A percentile compares a stretch with the other conserved stretches of the same genome.
Evolutionary conservation across 768 basidiomycete species (phyloP).

Genomic region (Phylloporus sp.): DNA sequence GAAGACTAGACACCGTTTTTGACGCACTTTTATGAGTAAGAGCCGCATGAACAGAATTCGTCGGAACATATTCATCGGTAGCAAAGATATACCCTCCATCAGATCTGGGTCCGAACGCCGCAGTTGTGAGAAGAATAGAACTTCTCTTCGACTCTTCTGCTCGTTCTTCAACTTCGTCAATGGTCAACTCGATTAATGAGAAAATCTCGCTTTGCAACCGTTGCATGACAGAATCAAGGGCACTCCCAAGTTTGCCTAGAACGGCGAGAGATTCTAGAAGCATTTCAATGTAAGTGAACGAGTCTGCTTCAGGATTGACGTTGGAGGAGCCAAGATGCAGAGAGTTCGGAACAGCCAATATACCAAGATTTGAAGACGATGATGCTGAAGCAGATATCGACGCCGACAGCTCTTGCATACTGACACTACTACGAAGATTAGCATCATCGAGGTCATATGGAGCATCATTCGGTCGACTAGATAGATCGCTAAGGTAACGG

Average conservation of each 20-base stretch:
- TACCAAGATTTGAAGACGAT: conserved; percentile 23
- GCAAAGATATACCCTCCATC: conserved; percentile 54
- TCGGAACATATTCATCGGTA: conserved; percentile 17
- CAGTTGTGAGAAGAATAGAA: conserved; percentile 34
- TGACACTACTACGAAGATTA: conserved; percentile 23
- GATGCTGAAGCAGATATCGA: conserved; percentile 22
- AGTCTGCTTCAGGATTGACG: conserved; percentile 84
- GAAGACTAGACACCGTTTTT: conserved; percentile 51
- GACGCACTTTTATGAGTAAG: conserved; percentile 19
- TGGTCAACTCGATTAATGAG: conserved; percentile 75
- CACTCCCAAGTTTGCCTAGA: conserved; percentile 81
- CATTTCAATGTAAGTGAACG: conserved; percentile 90
- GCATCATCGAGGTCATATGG: conserved; percentile 60
- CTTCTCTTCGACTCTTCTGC: conserved; percentile 69
- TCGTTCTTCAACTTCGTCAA: conserved; percentile 90
- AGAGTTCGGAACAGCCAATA: conserved; percentile 17
- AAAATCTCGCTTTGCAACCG: conserved; percentile 82
- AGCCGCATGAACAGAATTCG: conserved; percentile 22
- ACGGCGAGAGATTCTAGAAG: conserved; percentile 91
- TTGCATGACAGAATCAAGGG: conserved; percentile 80
- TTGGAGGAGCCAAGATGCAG: conserved; percentile 22
- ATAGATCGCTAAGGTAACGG: conserved; percentile 61
- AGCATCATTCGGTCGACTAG: conserved; percentile 72
- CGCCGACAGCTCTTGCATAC: conserved; percentile 17
- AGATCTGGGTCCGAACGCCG: conserved; percentile 37